A percentile compares a stretch with the other conserved stretches of the same genome.
Evolutionary conservation across 805 yeast species (phyloP).

Genomic region (Zygosaccharomyces lentus): DNA sequence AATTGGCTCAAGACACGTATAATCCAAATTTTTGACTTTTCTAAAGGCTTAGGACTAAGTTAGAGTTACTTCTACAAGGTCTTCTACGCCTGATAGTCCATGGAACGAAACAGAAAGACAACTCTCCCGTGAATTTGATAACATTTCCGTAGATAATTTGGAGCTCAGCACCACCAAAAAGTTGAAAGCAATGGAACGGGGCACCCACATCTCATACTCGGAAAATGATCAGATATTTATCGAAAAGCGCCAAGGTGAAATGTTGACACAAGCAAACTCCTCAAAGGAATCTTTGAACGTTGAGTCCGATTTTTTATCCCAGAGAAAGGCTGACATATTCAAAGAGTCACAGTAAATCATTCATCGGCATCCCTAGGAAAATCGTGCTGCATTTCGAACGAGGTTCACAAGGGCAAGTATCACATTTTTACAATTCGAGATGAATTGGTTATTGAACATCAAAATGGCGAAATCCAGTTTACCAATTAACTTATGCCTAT

Average conservation of each 20-base stretch:
- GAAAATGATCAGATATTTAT: slow-evolving; percentile 70
- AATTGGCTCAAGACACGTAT: slow-evolving; percentile 5
- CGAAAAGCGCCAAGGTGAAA: slow-evolving; percentile 83
- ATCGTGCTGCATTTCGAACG: no score
- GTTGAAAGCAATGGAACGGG: slow-evolving; percentile 27
- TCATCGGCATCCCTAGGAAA: no score
- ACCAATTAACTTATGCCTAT: no score
- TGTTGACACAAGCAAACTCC: slow-evolving; percentile 51
- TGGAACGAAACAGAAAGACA: slow-evolving; percentile 5
- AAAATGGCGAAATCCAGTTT: background rate
- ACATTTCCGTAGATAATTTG: slow-evolving; percentile 10
- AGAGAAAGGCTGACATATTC: no score
- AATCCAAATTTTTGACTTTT: slow-evolving; percentile 3
- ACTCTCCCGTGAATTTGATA: slow-evolving; percentile 3
- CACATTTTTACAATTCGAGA: no score
- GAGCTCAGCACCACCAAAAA: slow-evolving; percentile 20
- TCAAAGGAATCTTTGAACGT: slow-evolving; percentile 25
- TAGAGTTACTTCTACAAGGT: background rate
- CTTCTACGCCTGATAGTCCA: background rate
- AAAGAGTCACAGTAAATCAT: no score
- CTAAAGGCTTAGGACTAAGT: background rate
- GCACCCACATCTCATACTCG: slow-evolving; percentile 45
- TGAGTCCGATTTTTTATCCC: slow-evolving; percentile 16
- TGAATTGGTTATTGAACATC: no score
- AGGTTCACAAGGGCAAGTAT: no score